Percentiles rank a stretch among this genome's conserved stretches.
phyloP scores from a whole-genome alignment of 352 stramenopile genomes.

The Globisporangium recalcitrans region DNA sequence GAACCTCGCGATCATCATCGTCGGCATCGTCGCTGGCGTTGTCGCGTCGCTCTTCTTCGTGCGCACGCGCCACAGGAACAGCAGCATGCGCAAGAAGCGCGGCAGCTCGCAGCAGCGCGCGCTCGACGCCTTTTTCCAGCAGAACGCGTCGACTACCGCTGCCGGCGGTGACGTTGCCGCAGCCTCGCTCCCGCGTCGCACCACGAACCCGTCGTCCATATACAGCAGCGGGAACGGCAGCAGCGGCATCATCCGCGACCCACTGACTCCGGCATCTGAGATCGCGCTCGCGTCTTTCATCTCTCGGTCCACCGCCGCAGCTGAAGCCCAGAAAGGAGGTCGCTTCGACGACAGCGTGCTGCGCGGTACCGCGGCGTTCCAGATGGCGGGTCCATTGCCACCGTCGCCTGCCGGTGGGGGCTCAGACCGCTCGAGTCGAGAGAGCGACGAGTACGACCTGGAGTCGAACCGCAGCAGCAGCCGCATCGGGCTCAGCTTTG shows the following conservation, averaged over 20 bases:
- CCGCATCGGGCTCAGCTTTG: slow-evolving; percentile 12
- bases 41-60: slow-evolving; percentile 55
- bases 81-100: slow-evolving; percentile 19
- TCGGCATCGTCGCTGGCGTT: slow-evolving; percentile 40
- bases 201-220: slow-evolving; percentile 11
- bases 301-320: slow-evolving; percentile 1
- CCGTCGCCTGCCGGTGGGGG: neutral
- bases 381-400: slow-evolving; percentile 10
- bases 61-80: slow-evolving; percentile 25
- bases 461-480: slow-evolving; percentile 9
- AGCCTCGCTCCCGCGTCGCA: neutral
- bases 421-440: slow-evolving; percentile 4
- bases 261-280: slow-evolving; percentile 30
- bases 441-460: slow-evolving; percentile 7
- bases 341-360: slow-evolving; percentile 17
- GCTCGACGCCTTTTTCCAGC: slow-evolving; percentile 49
- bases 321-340: slow-evolving; percentile 9
- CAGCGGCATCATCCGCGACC: slow-evolving; percentile 18
- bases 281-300: slow-evolving; percentile 26
- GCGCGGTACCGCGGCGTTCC: slow-evolving; percentile 14
- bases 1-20: slow-evolving; percentile 40
- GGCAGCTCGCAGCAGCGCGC: slow-evolving; percentile 38
- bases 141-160: slow-evolving; percentile 33
- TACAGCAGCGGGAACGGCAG: slow-evolving; percentile 14
- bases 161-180: neutral